Evolutionary conservation across 805 yeast species (phyloP).

Genomic region (Candida khao-thaluensis): DNA sequence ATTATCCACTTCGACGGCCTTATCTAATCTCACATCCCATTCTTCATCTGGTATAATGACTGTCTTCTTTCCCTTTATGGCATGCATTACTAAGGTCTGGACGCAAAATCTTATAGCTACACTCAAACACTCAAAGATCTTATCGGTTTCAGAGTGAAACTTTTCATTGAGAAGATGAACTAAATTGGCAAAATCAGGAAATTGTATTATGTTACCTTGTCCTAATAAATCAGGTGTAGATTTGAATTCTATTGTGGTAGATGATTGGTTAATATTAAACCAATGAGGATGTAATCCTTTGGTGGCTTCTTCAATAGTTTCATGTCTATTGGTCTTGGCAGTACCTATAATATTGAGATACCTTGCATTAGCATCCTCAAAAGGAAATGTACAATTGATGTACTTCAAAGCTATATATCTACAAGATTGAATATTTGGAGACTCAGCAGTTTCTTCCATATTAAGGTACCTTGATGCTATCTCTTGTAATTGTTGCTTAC

Average conservation of each 20-base stretch:
- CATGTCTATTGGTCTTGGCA: slow-evolving; percentile 56
- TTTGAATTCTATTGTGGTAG: slow-evolving; percentile 43
- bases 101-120: slow-evolving; percentile 53
- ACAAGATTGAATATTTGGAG: slow-evolving; percentile 43
- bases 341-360: slow-evolving; percentile 66
- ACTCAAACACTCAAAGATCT: slow-evolving; percentile 27
- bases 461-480: slow-evolving; percentile 34
- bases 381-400: slow-evolving; percentile 61
- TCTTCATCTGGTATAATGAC: slow-evolving; percentile 68
- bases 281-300: slow-evolving; percentile 84
- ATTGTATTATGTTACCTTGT: slow-evolving; percentile 33
- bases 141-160: slow-evolving; percentile 17
- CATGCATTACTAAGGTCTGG: slow-evolving; percentile 63
- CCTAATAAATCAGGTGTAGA: slow-evolving; percentile 48
- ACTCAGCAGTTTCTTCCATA: slow-evolving; percentile 8
- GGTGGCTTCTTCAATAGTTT: slow-evolving; percentile 73
- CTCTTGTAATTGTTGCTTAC: slow-evolving; percentile 44
- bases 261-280: slow-evolving; percentile 54
- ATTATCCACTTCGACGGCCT: slow-evolving; percentile 63
- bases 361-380: slow-evolving; percentile 66
- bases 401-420: slow-evolving; percentile 67
- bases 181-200: slow-evolving; percentile 55
- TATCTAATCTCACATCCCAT: slow-evolving; percentile 69
- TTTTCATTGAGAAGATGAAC: slow-evolving; percentile 21
- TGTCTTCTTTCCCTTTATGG: slow-evolving; percentile 50